Evolutionary conservation across 257 asterid species (phyloP).

Genomic region (Henckelia pumila): DNA sequence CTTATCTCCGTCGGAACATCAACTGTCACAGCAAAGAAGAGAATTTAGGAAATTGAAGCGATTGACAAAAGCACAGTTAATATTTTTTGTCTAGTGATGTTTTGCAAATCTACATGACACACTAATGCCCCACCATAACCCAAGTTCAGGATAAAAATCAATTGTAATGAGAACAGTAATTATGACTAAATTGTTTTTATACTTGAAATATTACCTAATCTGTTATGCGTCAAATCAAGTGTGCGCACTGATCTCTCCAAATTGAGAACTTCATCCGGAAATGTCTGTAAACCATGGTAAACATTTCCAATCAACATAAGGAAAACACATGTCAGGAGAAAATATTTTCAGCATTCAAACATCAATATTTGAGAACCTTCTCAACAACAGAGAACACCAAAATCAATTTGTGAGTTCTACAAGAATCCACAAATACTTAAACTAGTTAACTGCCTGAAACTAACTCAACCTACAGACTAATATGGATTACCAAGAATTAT

Average conservation of each 20-base stretch:
- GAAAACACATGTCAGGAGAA: neutral
- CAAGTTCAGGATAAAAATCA: conserved; percentile 9
- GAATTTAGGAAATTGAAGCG: conserved; percentile 19
- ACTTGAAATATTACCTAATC: conserved; percentile 47
- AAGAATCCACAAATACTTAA: neutral
- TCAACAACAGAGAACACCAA: neutral
- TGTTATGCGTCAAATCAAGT: conserved; percentile 83
- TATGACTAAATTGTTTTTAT: conserved; percentile 13
- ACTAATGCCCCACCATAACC: neutral
- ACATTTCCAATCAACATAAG: conserved; percentile 21
- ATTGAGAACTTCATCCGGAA: conserved; percentile 84
- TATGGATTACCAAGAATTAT: neutral
- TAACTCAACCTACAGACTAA: neutral
- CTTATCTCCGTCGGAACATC: conserved; percentile 76
- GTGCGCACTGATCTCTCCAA: conserved; percentile 85
- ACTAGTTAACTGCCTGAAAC: neutral
- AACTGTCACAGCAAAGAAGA: conserved; percentile 47
- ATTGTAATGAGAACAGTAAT: neutral
- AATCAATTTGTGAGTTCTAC: neutral
- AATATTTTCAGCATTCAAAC: conserved; percentile 1
- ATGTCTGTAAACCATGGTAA: conserved; percentile 41
- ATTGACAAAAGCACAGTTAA: conserved; percentile 8
- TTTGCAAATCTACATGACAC: neutral
- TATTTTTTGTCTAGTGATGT: conserved; percentile 13
- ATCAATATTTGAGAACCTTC: neutral